Base-by-base conservation (phyloP, 768 basidiomycete species). In the Goffeauzyma gilvescens region DNA sequence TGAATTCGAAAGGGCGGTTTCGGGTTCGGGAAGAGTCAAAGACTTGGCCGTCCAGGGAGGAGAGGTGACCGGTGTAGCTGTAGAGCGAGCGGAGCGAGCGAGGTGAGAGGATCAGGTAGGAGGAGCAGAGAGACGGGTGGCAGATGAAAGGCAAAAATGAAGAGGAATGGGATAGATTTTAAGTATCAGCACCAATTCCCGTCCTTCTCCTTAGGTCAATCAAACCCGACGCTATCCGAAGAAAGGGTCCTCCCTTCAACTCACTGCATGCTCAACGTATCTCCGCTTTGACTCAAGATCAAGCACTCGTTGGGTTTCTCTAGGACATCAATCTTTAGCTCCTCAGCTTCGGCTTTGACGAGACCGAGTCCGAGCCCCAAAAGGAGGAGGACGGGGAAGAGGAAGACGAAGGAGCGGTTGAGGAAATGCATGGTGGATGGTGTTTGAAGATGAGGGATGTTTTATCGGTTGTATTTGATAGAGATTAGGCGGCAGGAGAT, bases 1-100 rank as follows among this genome's bases (percentile, higher is more conserved):
- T 86, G 56, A 93, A 69, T 36, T 77, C 71, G 6, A 95, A 69
- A 1, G 87, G 84, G 39, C 64, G 55, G 42, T 72, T 73, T 28
- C 87, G 79, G 68, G 85, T 71, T 6, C 54, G 79, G 73, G 83
- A 86, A 7, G 84, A 87, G 64, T 95, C 87, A 54, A 95, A 95
- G 60, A 87, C 80, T 45, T 72, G 71, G 6, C 85, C 85, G 38
- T 70, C 75, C n/a, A n/a, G n/a, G 8, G 71, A 64, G 52, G 76
- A 76, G 38, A 95, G 64, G 7, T 72, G 89, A 3, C 87, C 89
- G 4, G 82, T 84, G 75, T 89, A 62, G 53, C 61, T 63, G 21
- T 21, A 5, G 7, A 18, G 0, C 15, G n/a, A 18, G 24, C 12
- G 10, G 15, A 20, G 24, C 3, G 7, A 36, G 15, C 38, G n/a